Evolutionary conservation across 2,329 filamentous ascomycete species (phyloP).

Genomic region (Penicillium sp.): DNA sequence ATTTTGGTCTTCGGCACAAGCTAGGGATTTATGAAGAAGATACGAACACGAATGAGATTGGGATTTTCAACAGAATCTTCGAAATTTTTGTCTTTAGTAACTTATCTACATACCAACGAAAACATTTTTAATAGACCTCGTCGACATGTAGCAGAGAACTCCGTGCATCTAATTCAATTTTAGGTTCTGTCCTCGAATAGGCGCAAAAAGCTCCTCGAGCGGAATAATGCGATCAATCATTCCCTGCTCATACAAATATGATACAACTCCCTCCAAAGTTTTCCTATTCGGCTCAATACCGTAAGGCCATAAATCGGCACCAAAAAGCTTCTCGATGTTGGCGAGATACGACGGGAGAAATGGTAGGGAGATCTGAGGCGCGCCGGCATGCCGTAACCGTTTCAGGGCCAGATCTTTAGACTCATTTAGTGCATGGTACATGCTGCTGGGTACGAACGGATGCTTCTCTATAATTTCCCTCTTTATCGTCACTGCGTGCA

Average conservation of each 20-base stretch:
- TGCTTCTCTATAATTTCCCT: slow-evolving; percentile 26
- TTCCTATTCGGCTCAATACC: slow-evolving; percentile 31
- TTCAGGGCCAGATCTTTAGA: slow-evolving; percentile 29
- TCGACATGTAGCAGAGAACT: too few relatives aligned
- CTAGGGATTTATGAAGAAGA: too few relatives aligned
- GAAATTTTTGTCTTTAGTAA: too few relatives aligned
- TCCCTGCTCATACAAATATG: slow-evolving; percentile 26
- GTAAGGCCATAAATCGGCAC: slow-evolving; percentile 24
- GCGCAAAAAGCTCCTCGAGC: slow-evolving; percentile 28
- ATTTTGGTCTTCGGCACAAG: background rate
- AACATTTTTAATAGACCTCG: too few relatives aligned
- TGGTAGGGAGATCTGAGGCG: slow-evolving; percentile 32
- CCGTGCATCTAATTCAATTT: background rate
- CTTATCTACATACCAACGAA: too few relatives aligned
- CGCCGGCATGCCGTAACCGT: slow-evolving; percentile 24
- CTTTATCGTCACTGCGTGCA: slow-evolving; percentile 26
- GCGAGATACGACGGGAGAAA: slow-evolving; percentile 30
- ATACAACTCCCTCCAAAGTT: slow-evolving; percentile 28
- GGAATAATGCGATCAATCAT: slow-evolving; percentile 24
- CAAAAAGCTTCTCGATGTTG: slow-evolving; percentile 31
- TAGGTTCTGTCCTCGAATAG: slow-evolving; percentile 10
- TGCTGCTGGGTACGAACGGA: slow-evolving; percentile 24
- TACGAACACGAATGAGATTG: background rate
- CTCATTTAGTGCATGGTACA: slow-evolving; percentile 29
- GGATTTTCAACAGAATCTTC: too few relatives aligned